These are phyloP conservation scores for Penicillium decumbens DNA, from an alignment of 2,329 filamentous ascomycete species.

Conservation along the genomic window DNA sequence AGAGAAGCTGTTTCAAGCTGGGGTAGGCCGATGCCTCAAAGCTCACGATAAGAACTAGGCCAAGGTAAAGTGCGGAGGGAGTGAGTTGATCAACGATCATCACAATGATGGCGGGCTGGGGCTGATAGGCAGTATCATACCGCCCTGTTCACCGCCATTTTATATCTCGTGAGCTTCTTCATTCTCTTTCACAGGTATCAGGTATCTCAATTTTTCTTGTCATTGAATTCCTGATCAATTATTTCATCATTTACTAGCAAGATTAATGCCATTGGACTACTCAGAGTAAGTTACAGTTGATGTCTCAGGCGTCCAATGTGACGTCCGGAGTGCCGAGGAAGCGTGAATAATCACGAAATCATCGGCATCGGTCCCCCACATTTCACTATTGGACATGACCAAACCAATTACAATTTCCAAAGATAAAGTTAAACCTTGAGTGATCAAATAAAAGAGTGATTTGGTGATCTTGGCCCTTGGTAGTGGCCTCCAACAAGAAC, in stretches of 20 bases:
- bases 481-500: not conserved
- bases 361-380: not conserved
- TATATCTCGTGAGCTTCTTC: not conserved
- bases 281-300: not conserved
- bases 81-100: conserved; percentile 3
- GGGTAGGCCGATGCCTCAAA: not conserved
- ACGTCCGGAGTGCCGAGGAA: conserved; percentile 13
- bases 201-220: too few relatives aligned
- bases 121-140: conserved; percentile 10
- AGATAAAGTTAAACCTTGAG: not conserved
- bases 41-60: not conserved
- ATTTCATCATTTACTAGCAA: not conserved
- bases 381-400: not conserved
- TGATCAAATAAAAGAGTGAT: not conserved
- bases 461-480: not conserved
- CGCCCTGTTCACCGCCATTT: conserved; percentile 12
- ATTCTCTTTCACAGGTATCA: not conserved
- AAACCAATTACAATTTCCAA: not conserved
- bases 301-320: not conserved
- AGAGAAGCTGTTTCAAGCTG: not conserved
- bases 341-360: conserved; percentile 24
- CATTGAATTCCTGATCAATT: too few relatives aligned
- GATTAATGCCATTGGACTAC: not conserved
- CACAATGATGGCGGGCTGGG: conserved; percentile 12
- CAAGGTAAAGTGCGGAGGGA: not conserved